Evolutionary conservation across 2,329 filamentous ascomycete genomes (phyloP), one percentile per base, ranked within the genome.

Genomic region (Diaporthe sp.): DNA sequence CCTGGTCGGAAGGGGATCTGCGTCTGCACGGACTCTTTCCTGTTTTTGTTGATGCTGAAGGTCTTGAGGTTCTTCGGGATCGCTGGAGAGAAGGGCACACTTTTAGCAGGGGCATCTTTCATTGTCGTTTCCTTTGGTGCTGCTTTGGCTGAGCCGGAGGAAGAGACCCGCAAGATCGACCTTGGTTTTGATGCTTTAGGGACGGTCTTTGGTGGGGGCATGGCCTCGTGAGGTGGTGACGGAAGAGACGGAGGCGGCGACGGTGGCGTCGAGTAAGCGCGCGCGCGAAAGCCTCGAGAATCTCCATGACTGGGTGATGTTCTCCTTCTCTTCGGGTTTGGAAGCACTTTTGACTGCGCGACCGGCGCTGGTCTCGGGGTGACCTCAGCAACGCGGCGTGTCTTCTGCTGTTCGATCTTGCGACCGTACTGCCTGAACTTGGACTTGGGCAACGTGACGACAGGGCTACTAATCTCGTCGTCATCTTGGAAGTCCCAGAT

Each of bases 401-500:
- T 34, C 31, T 53, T 71, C 9, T 67, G 31, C 34, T 67, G 31
- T 12, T 68, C 51, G 42, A 65, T 31, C 63, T 76, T 75, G 53
- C 65, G 73, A 37, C 51, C 72, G 58, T 75, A 72, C 28, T 74
- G 74, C 39, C 63, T 74, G 55, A 72, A 71, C 39, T 71, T 78
- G 67, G 60, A 58, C 72, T 74, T 74, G 67, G 71, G 28, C 49
- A 75, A 57, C 31, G 75, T 75, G 72, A 77, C 73, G 8, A 70
- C 63, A 25, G 73, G 76, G 61, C 73, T 75, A 47, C 67, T 72
- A 58, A 77, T 77, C 58, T 77, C 76, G 42, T 77, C 76, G 42
- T 75, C 76, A 17, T 75, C 76, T 25, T 77, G 76, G 9, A 77
- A 77, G 65, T 77, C 76, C 76, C 76, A 77, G 37, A 77, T 67